These are phyloP conservation scores for Poronia punctata DNA, from an alignment of 495 filamentous ascomycete species.

Conservation along the genomic window DNA sequence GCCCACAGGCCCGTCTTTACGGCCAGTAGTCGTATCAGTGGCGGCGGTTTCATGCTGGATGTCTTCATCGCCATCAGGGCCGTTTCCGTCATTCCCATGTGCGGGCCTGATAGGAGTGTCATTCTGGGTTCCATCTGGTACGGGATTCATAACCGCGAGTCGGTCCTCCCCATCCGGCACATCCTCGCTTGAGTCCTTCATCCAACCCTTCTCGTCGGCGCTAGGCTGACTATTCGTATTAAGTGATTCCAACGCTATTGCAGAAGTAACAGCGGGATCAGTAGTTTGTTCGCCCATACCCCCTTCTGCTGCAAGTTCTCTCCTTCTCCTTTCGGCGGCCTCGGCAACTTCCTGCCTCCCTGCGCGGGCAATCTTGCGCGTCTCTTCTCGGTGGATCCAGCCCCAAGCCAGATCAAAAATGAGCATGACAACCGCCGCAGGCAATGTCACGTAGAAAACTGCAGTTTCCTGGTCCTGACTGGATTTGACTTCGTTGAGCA, in stretches of 20 bases:
- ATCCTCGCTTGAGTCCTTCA: too few species aligned
- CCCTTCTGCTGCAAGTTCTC: slow-evolving; percentile 2
- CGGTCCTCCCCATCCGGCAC: too few species aligned
- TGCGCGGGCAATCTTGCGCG: slow-evolving; percentile 50
- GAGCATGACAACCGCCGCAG: slow-evolving; percentile 57
- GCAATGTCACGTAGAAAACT: slow-evolving; percentile 56
- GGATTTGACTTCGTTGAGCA: slow-evolving; percentile 49
- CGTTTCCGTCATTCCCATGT: too few species aligned
- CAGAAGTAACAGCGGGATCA: not conserved
- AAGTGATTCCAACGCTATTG: not conserved
- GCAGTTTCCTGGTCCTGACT: slow-evolving; percentile 32
- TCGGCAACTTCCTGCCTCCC: slow-evolving; percentile 45
- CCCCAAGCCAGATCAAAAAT: slow-evolving; percentile 53
- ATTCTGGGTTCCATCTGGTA: too few species aligned
- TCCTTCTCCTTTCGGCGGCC: slow-evolving; percentile 14
- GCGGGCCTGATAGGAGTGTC: too few species aligned
- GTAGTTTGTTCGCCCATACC: not conserved
- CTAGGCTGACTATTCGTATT: not conserved
- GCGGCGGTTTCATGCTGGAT: not conserved
- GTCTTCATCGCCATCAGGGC: too few species aligned
- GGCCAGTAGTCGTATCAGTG: not conserved
- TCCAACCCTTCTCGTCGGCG: not conserved
- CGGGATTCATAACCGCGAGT: too few species aligned
- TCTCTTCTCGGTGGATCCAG: slow-evolving; percentile 51
- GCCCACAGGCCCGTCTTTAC: not conserved